These are phyloP conservation scores for Globisporangium cystogenes DNA, from an alignment of 352 stramenopile genomes.

Conservation along the genomic window DNA sequence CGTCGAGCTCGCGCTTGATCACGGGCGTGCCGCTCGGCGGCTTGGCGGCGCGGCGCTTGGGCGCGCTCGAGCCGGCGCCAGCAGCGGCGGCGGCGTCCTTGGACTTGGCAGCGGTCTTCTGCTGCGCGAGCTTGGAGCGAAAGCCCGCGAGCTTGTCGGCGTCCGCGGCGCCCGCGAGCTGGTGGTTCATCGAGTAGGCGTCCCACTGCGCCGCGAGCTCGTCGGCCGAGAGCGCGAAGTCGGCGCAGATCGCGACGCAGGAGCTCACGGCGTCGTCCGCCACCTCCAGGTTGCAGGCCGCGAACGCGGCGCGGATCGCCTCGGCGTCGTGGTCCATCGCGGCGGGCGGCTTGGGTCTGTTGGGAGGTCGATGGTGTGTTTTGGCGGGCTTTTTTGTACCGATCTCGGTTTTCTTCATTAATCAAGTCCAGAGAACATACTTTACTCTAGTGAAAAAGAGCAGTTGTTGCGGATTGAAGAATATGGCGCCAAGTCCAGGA, in stretches of 20 bases:
- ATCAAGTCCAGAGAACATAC: too few relatives aligned
- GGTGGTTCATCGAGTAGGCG: constrained; percentile 84
- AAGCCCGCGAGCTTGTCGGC: constrained; percentile 61
- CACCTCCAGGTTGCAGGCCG: constrained; percentile 70
- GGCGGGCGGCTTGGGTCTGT: not conserved
- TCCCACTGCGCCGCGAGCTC: constrained; percentile 80
- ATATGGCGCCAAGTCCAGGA: too few relatives aligned
- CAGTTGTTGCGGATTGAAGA: too few relatives aligned
- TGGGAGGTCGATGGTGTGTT: not conserved
- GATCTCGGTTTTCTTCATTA: too few relatives aligned
- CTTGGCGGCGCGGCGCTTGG: constrained; percentile 52
- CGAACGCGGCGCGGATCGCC: constrained; percentile 66
- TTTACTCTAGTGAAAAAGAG: too few relatives aligned
- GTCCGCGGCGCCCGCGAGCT: constrained; percentile 49
- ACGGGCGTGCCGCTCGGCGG: constrained; percentile 36
- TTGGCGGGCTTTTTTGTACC: not conserved
- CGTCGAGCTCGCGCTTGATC: constrained; percentile 68
- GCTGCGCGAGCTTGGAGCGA: constrained; percentile 61
- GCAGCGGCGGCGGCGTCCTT: constrained; percentile 23
- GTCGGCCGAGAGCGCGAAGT: constrained; percentile 75
- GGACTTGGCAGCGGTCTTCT: constrained; percentile 30
- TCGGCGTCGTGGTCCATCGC: constrained; percentile 56
- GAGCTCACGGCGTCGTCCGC: constrained; percentile 53
- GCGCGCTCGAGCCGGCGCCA: constrained; percentile 1
- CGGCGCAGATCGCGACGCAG: constrained; percentile 63